Conservation (phyloP, 129 eudicot genomes). For the Escallonia rubra region DNA sequence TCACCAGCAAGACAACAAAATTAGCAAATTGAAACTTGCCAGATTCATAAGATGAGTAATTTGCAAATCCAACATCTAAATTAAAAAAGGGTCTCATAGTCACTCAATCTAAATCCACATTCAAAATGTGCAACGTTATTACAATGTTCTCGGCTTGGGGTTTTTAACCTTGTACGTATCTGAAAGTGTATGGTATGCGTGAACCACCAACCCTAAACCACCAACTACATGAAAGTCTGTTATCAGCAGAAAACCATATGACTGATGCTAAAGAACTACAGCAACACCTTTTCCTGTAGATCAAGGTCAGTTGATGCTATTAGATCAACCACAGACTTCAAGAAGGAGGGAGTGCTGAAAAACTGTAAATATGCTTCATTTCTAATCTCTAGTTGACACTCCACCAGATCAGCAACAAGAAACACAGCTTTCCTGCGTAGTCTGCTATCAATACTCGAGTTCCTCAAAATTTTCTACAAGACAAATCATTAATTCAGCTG, state of each 20-base stretch:
- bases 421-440: conserved; percentile 58
- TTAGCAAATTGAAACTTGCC: conserved; percentile 4
- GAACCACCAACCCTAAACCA: not conserved
- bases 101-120: too few relatives aligned
- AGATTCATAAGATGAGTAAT: not conserved
- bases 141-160: not conserved
- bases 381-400: conserved; percentile 39
- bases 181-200: not conserved
- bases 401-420: conserved; percentile 75
- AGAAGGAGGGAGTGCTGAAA: conserved; percentile 49
- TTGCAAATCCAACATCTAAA: not conserved
- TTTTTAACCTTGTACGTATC: not conserved
- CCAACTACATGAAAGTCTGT: not conserved
- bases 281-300: conserved; percentile 76
- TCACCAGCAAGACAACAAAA: not conserved
- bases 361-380: conserved; percentile 36
- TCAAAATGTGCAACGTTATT: too few relatives aligned
- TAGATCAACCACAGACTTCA: conserved; percentile 62
- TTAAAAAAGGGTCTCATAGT: not conserved
- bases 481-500: conserved; percentile 11
- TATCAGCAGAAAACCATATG: not conserved
- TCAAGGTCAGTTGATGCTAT: conserved; percentile 54
- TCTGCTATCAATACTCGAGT: conserved; percentile 67
- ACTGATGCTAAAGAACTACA: not conserved
- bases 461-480: conserved; percentile 71